Percentiles rank a stretch among this genome's conserved stretches.
Evolutionary conservation across 257 asterid species (phyloP).

Genomic region (Verbascum thapsus): DNA sequence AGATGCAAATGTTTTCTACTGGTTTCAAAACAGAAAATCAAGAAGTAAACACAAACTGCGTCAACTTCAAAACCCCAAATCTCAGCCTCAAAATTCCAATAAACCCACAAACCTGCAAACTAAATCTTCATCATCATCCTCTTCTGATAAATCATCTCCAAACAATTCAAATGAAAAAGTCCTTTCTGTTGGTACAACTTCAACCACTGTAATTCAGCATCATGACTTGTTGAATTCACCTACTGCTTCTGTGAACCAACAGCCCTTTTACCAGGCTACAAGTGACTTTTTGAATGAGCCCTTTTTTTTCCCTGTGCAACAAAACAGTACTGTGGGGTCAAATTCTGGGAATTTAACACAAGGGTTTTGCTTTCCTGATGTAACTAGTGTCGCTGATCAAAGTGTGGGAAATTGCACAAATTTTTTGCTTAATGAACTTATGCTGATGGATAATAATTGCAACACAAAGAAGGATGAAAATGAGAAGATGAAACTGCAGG

Average conservation of each 20-base stretch:
- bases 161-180: constrained; percentile 53
- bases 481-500: constrained; percentile 50
- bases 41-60: constrained; percentile 91
- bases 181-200: constrained; percentile 38
- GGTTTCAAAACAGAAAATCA: constrained; percentile 97
- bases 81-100: constrained; percentile 29
- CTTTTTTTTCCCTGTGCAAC: constrained; percentile 56
- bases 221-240: constrained; percentile 57
- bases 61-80: constrained; percentile 49
- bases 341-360: constrained; percentile 33
- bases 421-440: constrained; percentile 49
- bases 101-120: constrained; percentile 28
- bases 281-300: constrained; percentile 51
- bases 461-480: constrained; percentile 46
- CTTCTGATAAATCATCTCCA: constrained; percentile 59
- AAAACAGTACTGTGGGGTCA: constrained; percentile 25
- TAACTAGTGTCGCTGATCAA: constrained; percentile 27
- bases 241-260: constrained; percentile 73
- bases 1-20: constrained; percentile 94
- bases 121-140: constrained; percentile 49
- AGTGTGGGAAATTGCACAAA: constrained; percentile 34
- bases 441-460: constrained; percentile 51
- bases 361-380: constrained; percentile 58
- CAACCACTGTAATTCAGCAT: constrained; percentile 33
- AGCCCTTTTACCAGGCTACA: constrained; percentile 37